These are phyloP conservation scores for Trichoderma citrinoviride DNA, from an alignment of 2,329 filamentous ascomycete species.

Conservation along the genomic window DNA sequence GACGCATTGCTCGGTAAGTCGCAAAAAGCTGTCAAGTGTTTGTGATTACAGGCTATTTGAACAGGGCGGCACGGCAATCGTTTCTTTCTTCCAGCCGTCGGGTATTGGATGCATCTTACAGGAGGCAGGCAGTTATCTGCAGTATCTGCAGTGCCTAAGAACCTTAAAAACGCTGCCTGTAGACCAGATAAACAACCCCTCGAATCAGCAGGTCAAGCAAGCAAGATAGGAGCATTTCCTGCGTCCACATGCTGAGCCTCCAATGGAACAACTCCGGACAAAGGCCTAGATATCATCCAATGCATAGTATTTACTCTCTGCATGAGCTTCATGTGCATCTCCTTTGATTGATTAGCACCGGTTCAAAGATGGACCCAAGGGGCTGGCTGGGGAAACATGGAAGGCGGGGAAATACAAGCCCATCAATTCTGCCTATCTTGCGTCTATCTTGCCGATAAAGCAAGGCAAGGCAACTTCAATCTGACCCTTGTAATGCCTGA, in stretches of 20 bases:
- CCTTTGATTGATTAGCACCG: conserved; percentile 1
- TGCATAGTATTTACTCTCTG: too few relatives aligned
- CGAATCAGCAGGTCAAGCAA: too few relatives aligned
- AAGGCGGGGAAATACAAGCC: conserved; percentile 20
- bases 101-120: neutral
- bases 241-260: neutral
- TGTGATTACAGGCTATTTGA: neutral
- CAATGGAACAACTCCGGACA: neutral
- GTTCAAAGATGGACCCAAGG: neutral
- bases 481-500: neutral
- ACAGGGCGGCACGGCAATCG: neutral
- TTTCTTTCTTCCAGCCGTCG: neutral
- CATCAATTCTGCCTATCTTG: conserved; percentile 17
- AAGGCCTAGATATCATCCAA: too few relatives aligned
- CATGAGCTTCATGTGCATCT: neutral
- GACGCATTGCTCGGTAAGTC: neutral
- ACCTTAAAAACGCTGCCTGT: too few relatives aligned
- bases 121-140: neutral
- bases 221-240: neutral
- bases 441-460: conserved; percentile 18
- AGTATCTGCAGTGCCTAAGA: neutral
- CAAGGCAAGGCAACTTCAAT: neutral
- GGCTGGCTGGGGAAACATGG: conserved; percentile 1
- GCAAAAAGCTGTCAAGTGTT: too few relatives aligned
- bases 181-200: too few relatives aligned